These are phyloP conservation scores for Coniella lustricola DNA, from an alignment of 2,329 filamentous ascomycete genomes.

Conservation along the genomic window DNA sequence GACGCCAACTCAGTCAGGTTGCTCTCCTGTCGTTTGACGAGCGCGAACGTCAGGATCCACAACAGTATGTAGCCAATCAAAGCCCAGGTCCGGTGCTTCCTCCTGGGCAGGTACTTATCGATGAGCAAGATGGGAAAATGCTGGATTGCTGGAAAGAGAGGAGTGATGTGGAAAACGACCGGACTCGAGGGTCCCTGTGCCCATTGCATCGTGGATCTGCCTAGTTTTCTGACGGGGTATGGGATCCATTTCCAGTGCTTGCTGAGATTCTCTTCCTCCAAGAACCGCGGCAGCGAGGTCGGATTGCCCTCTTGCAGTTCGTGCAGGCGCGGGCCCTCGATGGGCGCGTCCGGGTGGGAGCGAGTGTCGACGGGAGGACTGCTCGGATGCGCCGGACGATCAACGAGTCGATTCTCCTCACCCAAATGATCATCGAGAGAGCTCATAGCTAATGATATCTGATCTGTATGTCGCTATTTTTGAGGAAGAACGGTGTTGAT, in stretches of 20 bases:
- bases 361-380: neutral
- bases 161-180: constrained; percentile 44
- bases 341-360: constrained; percentile 24
- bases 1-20: constrained; percentile 54
- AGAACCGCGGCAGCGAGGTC: constrained; percentile 51
- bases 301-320: constrained; percentile 38
- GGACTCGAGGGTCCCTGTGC: constrained; percentile 49
- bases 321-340: constrained; percentile 30
- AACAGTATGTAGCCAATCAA: constrained; percentile 53
- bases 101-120: constrained; percentile 54
- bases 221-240: constrained; percentile 42
- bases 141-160: constrained; percentile 60
- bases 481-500: neutral
- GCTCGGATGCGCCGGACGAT: constrained; percentile 5
- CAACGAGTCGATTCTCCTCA: constrained; percentile 3
- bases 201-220: constrained; percentile 40
- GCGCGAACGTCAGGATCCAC: constrained; percentile 64
- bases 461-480: too few relatives aligned
- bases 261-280: constrained; percentile 46
- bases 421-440: constrained; percentile 8
- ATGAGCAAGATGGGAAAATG: constrained; percentile 57
- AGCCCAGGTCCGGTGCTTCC: constrained; percentile 51
- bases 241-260: constrained; percentile 54
- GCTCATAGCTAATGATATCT: constrained; percentile 7
- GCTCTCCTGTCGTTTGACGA: constrained; percentile 60